phyloP scores from a whole-genome alignment of 169 alveolate species.

The Plasmodium knowlesi region DNA sequence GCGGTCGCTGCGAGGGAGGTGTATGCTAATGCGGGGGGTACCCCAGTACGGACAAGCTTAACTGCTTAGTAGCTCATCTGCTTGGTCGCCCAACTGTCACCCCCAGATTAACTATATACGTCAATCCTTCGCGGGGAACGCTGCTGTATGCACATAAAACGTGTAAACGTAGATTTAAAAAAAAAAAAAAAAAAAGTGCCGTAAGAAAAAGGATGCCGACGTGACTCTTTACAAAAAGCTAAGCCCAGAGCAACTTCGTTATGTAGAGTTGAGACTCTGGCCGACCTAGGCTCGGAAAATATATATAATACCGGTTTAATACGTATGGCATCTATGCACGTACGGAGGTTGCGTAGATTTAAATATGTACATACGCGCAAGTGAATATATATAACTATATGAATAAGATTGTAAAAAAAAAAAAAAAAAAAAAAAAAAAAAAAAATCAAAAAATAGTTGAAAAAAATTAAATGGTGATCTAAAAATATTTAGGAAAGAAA shows the following conservation, averaged over 20 bases:
- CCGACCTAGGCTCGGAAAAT: not conserved
- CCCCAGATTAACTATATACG: too few species aligned
- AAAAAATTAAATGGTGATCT: not conserved
- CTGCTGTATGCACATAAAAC: not conserved
- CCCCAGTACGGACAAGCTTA: not conserved
- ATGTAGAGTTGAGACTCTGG: not conserved
- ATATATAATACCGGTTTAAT: not conserved
- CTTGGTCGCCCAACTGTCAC: not conserved
- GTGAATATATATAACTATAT: not conserved
- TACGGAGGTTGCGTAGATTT: not conserved
- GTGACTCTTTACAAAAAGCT: not conserved
- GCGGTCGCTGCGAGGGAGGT: not conserved
- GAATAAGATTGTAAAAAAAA: not conserved
- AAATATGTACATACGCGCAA: not conserved
- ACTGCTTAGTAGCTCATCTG: not conserved
- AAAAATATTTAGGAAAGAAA: not conserved
- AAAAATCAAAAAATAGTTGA: not conserved
- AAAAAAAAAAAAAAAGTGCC: slow-evolving; percentile 9
- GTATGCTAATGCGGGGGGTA: not conserved
- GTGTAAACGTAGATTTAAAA: not conserved
- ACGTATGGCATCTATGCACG: not conserved
- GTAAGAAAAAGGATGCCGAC: not conserved
- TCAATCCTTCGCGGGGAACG: not conserved
- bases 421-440: not conserved
- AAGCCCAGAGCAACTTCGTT: not conserved